Base-by-base conservation (phyloP, 129 eudicot species). In the Scalesia atractyloides region DNA sequence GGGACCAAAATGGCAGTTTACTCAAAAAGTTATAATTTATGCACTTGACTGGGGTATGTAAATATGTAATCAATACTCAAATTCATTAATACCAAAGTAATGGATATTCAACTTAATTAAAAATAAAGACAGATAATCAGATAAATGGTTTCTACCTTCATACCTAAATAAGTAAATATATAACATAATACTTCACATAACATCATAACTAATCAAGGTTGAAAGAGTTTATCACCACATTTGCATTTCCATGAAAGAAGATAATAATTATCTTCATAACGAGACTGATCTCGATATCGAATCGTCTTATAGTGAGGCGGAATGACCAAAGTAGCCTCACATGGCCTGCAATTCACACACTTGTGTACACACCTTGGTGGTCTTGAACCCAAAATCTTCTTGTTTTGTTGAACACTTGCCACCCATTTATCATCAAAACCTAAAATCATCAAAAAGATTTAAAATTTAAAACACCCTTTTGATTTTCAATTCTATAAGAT, bases 221-320 rank as follows among this genome's bases (percentile, higher is more conserved):
- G 96, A 79, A 81, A 93, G 19, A 93, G 79, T 87, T 89, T 87
- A 47, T 89, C 80, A 39, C 94, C 91, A 56, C 98, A 93, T 78
- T 77, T 83, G 87, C 98, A 93, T 82, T 89, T 89, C 98, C 98
- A 93, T 0, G 92, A 85, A 74, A 93, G 90, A 63, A 93, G 96
- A 75, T 93, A 93, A 48, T 93, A 93, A 64, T 81, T 88, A 68
- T 87, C 96, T 66, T 85, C 96, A 69, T 90, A 73, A 63, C 65
- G 84, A 51, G 73, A 73, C 34, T 66, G 64, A 79, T 54, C 16
- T 36, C 62, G 34, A 43, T 61, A 76, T 46, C 53, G 63, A 61
- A 61, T 52, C 34, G 11, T 39, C 60, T 68, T 54, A 24, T 41
- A 70, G 61, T 84, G 96, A n/a, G 84, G 87, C 68, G 96, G 96